Conservation (phyloP, 495 filamentous ascomycete species). For the Choiromyces venosus region DNA sequence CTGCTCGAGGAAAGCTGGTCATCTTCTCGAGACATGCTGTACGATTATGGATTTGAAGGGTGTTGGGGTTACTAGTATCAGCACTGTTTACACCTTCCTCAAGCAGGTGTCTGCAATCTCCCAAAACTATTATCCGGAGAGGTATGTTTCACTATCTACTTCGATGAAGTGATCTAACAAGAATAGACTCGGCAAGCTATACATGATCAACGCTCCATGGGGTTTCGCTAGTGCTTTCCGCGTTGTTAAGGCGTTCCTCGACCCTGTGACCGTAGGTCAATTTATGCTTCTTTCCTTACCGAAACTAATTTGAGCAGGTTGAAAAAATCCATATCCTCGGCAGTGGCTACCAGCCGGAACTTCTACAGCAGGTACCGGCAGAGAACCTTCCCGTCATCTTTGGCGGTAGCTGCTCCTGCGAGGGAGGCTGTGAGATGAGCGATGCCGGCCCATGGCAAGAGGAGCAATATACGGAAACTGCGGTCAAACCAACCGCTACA, state of each 20-base stretch:
- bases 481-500: conserved; percentile 8
- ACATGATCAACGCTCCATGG: conserved; percentile 96
- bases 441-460: conserved; percentile 91
- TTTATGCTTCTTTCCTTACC: background rate
- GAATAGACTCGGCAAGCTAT: conserved; percentile 29
- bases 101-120: conserved; percentile 62
- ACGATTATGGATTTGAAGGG: conserved; percentile 94
- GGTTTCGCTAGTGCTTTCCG: conserved; percentile 76
- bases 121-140: conserved; percentile 96
- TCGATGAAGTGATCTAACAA: background rate
- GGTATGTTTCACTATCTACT: conserved; percentile 41
- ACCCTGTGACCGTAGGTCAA: conserved; percentile 67
- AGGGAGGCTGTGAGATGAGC: conserved; percentile 75
- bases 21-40: conserved; percentile 92
- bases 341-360: conserved; percentile 66
- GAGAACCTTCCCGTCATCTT: conserved; percentile 85
- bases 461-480: conserved; percentile 48
- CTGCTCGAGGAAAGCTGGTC: conserved; percentile 83
- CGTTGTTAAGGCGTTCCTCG: conserved; percentile 84
- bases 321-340: conserved; percentile 89
- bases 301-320: conserved; percentile 50
- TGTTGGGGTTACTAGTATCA: conserved; percentile 71
- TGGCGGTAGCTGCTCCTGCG: conserved; percentile 74
- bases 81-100: conserved; percentile 68
- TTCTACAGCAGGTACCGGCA: conserved; percentile 72